Conservation (phyloP, 208 protist genomes). For the Blechomonas ayalai region DNA sequence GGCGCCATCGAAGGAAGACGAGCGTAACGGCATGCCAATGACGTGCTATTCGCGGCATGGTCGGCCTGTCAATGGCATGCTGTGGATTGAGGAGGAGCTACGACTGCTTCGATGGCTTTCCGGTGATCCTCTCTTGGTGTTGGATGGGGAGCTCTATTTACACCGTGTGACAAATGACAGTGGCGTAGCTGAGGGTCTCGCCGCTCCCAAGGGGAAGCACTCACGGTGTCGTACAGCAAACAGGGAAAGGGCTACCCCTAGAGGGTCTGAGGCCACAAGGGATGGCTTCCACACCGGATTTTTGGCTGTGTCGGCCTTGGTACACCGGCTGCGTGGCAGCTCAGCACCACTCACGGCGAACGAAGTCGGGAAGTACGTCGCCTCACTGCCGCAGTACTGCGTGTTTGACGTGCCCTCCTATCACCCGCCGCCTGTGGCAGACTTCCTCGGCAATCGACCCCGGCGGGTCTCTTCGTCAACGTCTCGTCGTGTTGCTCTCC, state of each 20-base stretch:
- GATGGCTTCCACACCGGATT: slow-evolving; percentile 53
- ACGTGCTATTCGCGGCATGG: slow-evolving; percentile 82
- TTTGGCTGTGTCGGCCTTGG: slow-evolving; percentile 61
- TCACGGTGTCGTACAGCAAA: too few species aligned
- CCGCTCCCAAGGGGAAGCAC: neutral
- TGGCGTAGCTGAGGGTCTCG: neutral
- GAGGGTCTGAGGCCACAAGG: too few species aligned
- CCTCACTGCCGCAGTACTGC: slow-evolving; percentile 52
- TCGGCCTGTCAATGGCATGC: slow-evolving; percentile 62
- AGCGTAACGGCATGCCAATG: slow-evolving; percentile 2
- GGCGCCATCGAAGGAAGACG: neutral
- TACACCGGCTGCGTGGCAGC: slow-evolving; percentile 57
- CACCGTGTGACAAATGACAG: slow-evolving; percentile 22
- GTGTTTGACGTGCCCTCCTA: slow-evolving; percentile 80
- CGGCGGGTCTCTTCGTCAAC: too few species aligned
- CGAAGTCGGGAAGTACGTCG: slow-evolving; percentile 61
- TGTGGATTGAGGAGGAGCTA: slow-evolving; percentile 84
- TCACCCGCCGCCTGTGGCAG: slow-evolving; percentile 17
- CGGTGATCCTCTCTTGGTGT: slow-evolving; percentile 48
- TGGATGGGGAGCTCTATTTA: slow-evolving; percentile 86
- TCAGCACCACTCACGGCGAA: slow-evolving; percentile 16
- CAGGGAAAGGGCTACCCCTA: too few species aligned
- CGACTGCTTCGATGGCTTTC: slow-evolving; percentile 52
- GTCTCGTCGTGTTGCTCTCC: too few species aligned
- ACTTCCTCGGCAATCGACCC: slow-evolving; percentile 10